Base-by-base conservation (phyloP, 176 grass and related monocot species). In the Cenchrus fungigraminus region DNA sequence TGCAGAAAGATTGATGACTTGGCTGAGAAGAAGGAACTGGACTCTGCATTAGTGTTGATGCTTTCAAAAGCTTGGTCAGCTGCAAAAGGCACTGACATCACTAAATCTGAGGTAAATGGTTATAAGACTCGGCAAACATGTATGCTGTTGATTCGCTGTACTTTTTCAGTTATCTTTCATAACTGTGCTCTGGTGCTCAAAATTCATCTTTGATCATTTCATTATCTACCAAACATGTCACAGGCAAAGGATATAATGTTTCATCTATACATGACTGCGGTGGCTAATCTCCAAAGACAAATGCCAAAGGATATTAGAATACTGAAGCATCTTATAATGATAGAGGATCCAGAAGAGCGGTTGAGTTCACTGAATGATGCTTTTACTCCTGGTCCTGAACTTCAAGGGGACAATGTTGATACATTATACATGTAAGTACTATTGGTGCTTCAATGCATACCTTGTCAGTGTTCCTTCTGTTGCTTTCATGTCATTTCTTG, bases 291-390 rank as follows among this genome's bases (percentile, higher is more conserved):
- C 63, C 86, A 98, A 66, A 87, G 89, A 63, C 89, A 95, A 22
- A 88, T 98, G 89, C 95, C 95, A 12, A 98, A 90, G 61, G 95
- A 98, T 73, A 90, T 98, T 63, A 98, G 91, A 79, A 93, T 98
- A 87, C 62, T 98, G 3, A 95, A 93, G 73, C 90, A 93, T 92
- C 85, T 95, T 87, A 88, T 98, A 54, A 81, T 85, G 75, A 85
- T 98, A 55, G 73, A 93, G 56, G 95, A 98, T 80, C 92, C 87
- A 20, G 75, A 87, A 75, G 91, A 98, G 79, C 78, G 79, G 54
- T 78, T 95, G 42, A 88, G 73, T 83, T 83, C 83, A 56, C 65
- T 98, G 49, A 87, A 87, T 77, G 92, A 93, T 53, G 89, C 93
- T 51, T 98, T 98, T 90, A 95, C 87, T 25, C 93, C 95, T 83